Base-by-base conservation (phyloP, 345 rosid species). In the Corchorus olitorius region DNA sequence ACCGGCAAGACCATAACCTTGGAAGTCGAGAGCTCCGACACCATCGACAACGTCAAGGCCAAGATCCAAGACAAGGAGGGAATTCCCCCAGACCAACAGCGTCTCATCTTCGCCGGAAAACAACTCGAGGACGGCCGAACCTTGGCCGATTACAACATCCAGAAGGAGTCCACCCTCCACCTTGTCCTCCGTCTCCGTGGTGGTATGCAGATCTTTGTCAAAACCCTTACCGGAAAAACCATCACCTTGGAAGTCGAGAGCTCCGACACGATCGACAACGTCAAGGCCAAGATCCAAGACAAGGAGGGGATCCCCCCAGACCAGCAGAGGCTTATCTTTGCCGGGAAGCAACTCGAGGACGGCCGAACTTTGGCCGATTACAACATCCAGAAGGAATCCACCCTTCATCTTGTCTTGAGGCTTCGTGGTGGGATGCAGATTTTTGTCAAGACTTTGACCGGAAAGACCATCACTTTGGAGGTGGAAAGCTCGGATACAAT, bases 341-440 rank as follows among this genome's bases (percentile, higher is more conserved):
- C 88, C 0, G 88, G 88, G 1, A 86, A 86, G 70, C 88, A 86
- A 3, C 78, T 86, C 0, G 86, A 84, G 4, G 86, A 84, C 0
- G 86, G 84, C 0, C 56, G 84, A 0, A 84, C 86, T 3, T 49
- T 84, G 10, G 86, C 86, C 0, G 86, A 84, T 27, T 84, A 84
- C 65, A 84, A 80, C 61, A 84, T 84, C 1, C 86, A 84, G 66
- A 84, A 83, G 78, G 86, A 83, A 55, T 86, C 88, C 0, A 86
- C 88, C 0, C 86, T 86, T 45, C 88, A 85, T 50, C 33, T 85
- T 39, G 88, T 85, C 0, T 35, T 85, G 22, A 65, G 88, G 53
- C 86, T 85, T 0, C 86, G 88, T 61, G 88, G 88, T 0, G 88
- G 88, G 10, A 85, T 85, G 88, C 88, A 85, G 65, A 85, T 86